A percentile compares a stretch with the other conserved stretches of the same genome.
Conservation (phyloP, 2,329 filamentous ascomycete species). For the Tolypocladium ophioglossoides region DNA sequence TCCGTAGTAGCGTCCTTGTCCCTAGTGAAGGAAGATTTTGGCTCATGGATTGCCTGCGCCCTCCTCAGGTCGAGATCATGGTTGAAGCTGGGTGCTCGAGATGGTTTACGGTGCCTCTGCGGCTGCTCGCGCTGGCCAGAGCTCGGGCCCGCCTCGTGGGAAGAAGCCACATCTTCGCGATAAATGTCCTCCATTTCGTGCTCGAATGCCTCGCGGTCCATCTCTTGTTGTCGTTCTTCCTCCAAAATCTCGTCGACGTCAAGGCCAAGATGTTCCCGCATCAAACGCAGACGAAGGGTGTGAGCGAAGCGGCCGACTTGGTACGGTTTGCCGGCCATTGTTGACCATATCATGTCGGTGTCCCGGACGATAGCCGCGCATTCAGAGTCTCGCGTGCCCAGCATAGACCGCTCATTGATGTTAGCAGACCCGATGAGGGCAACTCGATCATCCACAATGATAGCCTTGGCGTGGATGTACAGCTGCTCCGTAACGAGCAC, state of each 20-base stretch:
- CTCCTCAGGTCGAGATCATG: constrained; percentile 40
- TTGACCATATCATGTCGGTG: constrained; percentile 83
- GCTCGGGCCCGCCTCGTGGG: background rate
- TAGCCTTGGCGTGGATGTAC: constrained; percentile 96
- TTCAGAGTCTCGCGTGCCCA: constrained; percentile 86
- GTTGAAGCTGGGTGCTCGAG: constrained; percentile 51
- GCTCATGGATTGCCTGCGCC: constrained; percentile 38
- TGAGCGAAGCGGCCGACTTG: constrained; percentile 87
- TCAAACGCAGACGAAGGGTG: constrained; percentile 81
- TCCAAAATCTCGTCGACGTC: constrained; percentile 88
- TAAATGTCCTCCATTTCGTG: constrained; percentile 55
- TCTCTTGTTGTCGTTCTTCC: constrained; percentile 59
- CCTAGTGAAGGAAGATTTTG: background rate
- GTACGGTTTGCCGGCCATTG: constrained; percentile 84
- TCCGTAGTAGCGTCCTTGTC: constrained; percentile 1
- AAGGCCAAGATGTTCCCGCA: constrained; percentile 94
- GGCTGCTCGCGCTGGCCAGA: constrained; percentile 26
- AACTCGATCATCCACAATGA: constrained; percentile 88
- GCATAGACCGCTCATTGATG: constrained; percentile 95
- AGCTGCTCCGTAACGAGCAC: constrained; percentile 87
- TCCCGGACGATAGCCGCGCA: constrained; percentile 84
- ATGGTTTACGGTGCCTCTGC: constrained; percentile 16
- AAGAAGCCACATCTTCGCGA: constrained; percentile 24
- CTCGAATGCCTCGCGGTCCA: constrained; percentile 47
- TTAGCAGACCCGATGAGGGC: constrained; percentile 95